Evolutionary conservation across 805 yeast genomes (phyloP).

Genomic region (Ogataea zsoltii): DNA sequence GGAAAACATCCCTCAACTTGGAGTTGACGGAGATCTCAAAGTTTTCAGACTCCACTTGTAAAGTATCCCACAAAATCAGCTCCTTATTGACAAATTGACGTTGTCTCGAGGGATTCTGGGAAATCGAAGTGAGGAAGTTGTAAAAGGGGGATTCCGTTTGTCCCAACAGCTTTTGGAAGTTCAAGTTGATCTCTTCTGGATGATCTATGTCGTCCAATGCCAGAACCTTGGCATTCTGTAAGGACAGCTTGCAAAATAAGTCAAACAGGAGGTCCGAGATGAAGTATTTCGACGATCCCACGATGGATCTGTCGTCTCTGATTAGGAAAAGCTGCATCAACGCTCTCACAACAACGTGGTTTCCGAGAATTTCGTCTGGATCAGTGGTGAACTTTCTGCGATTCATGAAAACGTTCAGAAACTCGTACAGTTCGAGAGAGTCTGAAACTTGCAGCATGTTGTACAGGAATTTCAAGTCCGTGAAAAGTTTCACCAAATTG

Average conservation of each 20-base stretch:
- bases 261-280: slow-evolving; percentile 39
- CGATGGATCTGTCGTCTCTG: slow-evolving; percentile 59
- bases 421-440: slow-evolving; percentile 28
- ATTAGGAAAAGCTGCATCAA: slow-evolving; percentile 60
- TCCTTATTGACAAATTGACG: slow-evolving; percentile 69
- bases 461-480: slow-evolving; percentile 40
- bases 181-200: slow-evolving; percentile 22
- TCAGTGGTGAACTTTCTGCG: slow-evolving; percentile 26
- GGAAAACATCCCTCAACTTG: slow-evolving; percentile 32
- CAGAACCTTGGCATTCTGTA: slow-evolving; percentile 26
- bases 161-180: slow-evolving; percentile 35
- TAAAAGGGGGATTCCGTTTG: slow-evolving; percentile 50
- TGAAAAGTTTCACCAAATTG: slow-evolving; percentile 31
- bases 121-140: slow-evolving; percentile 43
- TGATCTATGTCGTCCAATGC: slow-evolving; percentile 8
- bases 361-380: slow-evolving; percentile 33
- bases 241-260: slow-evolving; percentile 20
- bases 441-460: slow-evolving; percentile 32
- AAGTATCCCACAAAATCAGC: slow-evolving; percentile 67
- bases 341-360: slow-evolving; percentile 59
- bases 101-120: slow-evolving; percentile 78
- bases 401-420: slow-evolving; percentile 27
- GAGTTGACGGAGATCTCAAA: slow-evolving; percentile 51
- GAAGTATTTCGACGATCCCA: slow-evolving; percentile 45
- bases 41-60: slow-evolving; percentile 73